Base-by-base conservation (phyloP, 495 filamentous ascomycete genomes). In the Pseudomonodictys pantanalensis region DNA sequence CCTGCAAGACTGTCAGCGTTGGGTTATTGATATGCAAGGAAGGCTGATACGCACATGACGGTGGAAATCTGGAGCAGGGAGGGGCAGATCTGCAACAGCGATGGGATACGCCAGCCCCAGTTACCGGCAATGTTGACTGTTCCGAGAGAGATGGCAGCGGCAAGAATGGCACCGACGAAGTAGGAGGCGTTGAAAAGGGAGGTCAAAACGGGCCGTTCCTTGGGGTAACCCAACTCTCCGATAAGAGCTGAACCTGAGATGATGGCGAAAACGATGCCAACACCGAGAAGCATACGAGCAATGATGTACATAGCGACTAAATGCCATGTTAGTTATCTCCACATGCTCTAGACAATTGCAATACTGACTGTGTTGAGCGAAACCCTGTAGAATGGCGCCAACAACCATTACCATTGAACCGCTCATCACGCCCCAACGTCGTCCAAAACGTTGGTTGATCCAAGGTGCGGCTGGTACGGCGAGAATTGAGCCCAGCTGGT, bases 41-140 rank as follows among this genome's bases (percentile, higher is more conserved):
- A 6, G 2, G 5, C 8, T 24, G 11, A 49, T 15, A 50, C 46
- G 41, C 25, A 51, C 45, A 56, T 56, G n/a, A 62, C 35, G 45
- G 35, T 33, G 52, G 1, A 30, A 17, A 63, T 52, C 25, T 63
- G 60, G 11, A 63, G 53, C 12, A 63, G 25, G 2, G 60, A 63
- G 1, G 60, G 60, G 46, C 52, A 63, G 29, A 52, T 52, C 30
- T 63, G 60, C 20, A 63, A 35, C 2, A 63, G 17, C 0, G 60
- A 63, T 4, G 60, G 60, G 28, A 63, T 33, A 26, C 60, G 60
- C 60, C 60, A 63, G 26, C 45, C 32, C 60, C 60, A 63, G 46
- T 57, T 24, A 2, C 52, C 47, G 2, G 18, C 17, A 20, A 63
- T 58, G 11, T 51, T 30, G 38, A 52, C 33, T 2, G 60, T 63